Evolutionary conservation across 192 early-diverging fungal genomes (phyloP).

Genomic region (Thoreauomyces humboldtii): DNA sequence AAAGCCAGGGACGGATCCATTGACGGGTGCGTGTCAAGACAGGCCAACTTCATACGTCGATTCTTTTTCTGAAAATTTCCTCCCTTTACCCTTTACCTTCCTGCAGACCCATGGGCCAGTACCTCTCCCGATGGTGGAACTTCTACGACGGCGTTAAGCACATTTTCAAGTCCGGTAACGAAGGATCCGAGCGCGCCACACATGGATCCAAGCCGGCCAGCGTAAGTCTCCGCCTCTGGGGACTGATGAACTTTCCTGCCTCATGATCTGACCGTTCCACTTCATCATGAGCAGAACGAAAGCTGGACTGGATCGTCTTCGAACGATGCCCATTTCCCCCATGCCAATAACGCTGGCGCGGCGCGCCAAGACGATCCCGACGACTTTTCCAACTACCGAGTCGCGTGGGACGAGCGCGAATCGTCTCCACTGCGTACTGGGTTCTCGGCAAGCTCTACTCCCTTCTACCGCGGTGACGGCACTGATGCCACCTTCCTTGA

Average conservation of each 20-base stretch:
- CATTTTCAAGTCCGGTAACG: too few relatives aligned
- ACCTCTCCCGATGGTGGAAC: conserved; percentile 21
- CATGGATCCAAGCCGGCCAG: too few relatives aligned
- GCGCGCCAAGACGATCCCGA: background rate
- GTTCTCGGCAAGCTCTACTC: background rate
- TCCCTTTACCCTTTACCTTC: background rate
- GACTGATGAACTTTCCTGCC: too few relatives aligned
- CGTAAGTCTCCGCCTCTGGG: too few relatives aligned
- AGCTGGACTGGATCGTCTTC: too few relatives aligned
- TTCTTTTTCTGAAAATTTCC: background rate
- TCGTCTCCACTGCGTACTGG: conserved; percentile 3
- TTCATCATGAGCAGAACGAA: too few relatives aligned
- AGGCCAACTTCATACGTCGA: background rate
- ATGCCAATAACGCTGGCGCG: background rate
- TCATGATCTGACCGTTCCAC: too few relatives aligned
- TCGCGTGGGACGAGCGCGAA: conserved; percentile 31
- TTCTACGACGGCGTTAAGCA: conserved; percentile 26
- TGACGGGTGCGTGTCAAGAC: too few relatives aligned
- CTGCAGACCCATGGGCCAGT: conserved; percentile 14
- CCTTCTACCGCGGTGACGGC: conserved; percentile 7
- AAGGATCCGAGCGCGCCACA: too few relatives aligned
- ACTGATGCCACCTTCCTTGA: background rate
- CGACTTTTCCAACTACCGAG: conserved; percentile 34
- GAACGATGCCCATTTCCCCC: background rate
- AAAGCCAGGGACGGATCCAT: background rate